A percentile compares a stretch with the other conserved stretches of the same genome.
Conservation (phyloP, 2,329 filamentous ascomycete genomes). For the Rhynchosporium agropyri region DNA sequence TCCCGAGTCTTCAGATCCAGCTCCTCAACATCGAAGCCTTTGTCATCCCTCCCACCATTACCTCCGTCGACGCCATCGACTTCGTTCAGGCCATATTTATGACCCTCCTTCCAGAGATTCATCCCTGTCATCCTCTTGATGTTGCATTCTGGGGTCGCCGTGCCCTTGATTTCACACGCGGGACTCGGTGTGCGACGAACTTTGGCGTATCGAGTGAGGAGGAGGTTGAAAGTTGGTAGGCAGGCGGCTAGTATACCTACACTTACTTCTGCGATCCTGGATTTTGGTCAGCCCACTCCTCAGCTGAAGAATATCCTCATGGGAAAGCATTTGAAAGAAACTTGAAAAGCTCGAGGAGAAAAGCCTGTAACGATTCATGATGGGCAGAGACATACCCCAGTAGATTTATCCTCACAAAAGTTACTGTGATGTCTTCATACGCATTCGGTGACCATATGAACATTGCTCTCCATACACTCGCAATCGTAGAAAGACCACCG, state of each 20-base stretch:
- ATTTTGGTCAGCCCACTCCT: constrained; percentile 4
- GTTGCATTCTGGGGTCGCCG: background rate
- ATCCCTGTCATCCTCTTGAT: background rate
- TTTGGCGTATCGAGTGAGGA: constrained; percentile 23
- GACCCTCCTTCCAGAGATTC: background rate
- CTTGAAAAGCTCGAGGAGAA: background rate
- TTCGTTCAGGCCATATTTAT: background rate
- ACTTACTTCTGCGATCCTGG: constrained; percentile 32
- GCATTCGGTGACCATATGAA: constrained; percentile 9
- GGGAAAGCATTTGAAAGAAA: background rate
- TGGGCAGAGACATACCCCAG: constrained; percentile 35
- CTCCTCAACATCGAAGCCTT: background rate
- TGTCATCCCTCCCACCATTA: background rate
- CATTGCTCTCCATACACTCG: constrained; percentile 20
- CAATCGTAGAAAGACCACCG: constrained; percentile 17
- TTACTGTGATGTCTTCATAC: constrained; percentile 8
- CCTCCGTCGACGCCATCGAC: background rate
- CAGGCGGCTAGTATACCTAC: constrained; percentile 41
- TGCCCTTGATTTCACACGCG: background rate
- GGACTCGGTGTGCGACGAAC: background rate
- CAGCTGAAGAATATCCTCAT: no score
- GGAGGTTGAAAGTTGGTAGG: constrained; percentile 35
- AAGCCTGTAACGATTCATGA: background rate
- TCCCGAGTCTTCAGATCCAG: background rate
- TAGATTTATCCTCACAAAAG: constrained; percentile 22